phyloP scores from a whole-genome alignment of 805 yeast species.

The Torulaspora gathmanii region DNA sequence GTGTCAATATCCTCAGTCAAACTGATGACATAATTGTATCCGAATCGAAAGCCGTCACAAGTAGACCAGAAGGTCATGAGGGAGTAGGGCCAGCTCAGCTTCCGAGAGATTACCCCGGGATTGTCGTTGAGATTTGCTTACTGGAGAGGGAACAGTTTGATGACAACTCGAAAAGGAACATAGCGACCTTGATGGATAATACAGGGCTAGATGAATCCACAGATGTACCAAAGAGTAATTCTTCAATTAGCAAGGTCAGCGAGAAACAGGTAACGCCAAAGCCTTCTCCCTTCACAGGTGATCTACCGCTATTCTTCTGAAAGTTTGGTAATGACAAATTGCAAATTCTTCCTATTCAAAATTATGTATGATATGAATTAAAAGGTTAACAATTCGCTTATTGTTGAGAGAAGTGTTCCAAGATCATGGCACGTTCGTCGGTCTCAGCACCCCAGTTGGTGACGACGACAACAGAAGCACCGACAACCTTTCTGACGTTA shows the following conservation, averaged over 20 bases:
- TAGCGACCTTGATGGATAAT: slow-evolving; percentile 26
- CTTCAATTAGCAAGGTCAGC: not conserved
- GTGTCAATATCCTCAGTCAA: slow-evolving; percentile 44
- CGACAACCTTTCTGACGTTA: slow-evolving; percentile 99
- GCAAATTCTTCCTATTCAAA: slow-evolving; percentile 4
- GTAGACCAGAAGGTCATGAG: not conserved
- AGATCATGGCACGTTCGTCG: slow-evolving; percentile 91
- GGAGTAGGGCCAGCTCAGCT: slow-evolving; percentile 15
- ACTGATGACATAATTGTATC: slow-evolving; percentile 29
- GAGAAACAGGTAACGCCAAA: not conserved
- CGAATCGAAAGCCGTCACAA: slow-evolving; percentile 17
- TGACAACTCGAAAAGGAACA: slow-evolving; percentile 22
- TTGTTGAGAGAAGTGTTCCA: slow-evolving; percentile 93
- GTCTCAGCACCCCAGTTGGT: slow-evolving; percentile 99
- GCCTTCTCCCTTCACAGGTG: not conserved
- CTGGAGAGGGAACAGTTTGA: slow-evolving; percentile 34
- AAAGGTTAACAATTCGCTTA: slow-evolving; percentile 38
- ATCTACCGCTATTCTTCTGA: slow-evolving; percentile 19
- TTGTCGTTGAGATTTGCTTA: slow-evolving; percentile 39
- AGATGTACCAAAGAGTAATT: not conserved
- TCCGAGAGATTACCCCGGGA: slow-evolving; percentile 40
- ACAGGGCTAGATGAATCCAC: slow-evolving; percentile 12
- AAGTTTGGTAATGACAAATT: slow-evolving; percentile 1
- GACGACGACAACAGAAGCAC: slow-evolving; percentile 99
- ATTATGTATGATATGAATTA: slow-evolving; percentile 5